Conservation (phyloP, 192 early-diverging fungal species). For the Coemansia sp. region DNA sequence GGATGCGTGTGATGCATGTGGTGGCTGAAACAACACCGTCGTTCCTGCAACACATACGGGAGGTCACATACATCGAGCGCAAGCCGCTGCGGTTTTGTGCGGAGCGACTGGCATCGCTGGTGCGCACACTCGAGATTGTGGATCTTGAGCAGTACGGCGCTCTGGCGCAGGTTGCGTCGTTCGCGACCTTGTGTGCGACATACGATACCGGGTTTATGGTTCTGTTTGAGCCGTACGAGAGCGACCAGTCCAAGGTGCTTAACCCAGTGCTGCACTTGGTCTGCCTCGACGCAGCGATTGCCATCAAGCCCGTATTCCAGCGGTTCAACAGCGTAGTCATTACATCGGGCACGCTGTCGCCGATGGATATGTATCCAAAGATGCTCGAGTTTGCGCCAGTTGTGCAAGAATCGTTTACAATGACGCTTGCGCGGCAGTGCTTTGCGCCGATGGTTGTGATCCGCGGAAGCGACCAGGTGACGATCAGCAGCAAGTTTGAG, state of each 20-base stretch:
- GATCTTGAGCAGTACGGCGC: slow-evolving; percentile 86
- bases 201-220: slow-evolving; percentile 96
- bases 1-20: slow-evolving; percentile 95
- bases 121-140: slow-evolving; percentile 89
- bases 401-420: slow-evolving; percentile 91
- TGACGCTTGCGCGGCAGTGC: slow-evolving; percentile 92
- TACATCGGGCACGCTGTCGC: slow-evolving; percentile 99
- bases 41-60: slow-evolving; percentile 89
- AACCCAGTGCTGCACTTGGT: slow-evolving; percentile 93
- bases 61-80: slow-evolving; percentile 92
- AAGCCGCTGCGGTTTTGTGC: slow-evolving; percentile 96
- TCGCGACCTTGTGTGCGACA: slow-evolving; percentile 94
- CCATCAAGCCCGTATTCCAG: slow-evolving; percentile 95
- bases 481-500: slow-evolving; percentile 96
- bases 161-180: slow-evolving; percentile 80
- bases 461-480: slow-evolving; percentile 97
- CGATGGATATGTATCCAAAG: slow-evolving; percentile 96
- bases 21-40: slow-evolving; percentile 94
- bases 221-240: slow-evolving; percentile 97
- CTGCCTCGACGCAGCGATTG: slow-evolving; percentile 95
- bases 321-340: slow-evolving; percentile 95
- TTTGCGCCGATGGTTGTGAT: slow-evolving; percentile 98
- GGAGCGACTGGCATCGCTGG: slow-evolving; percentile 84
- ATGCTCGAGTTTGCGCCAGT: slow-evolving; percentile 86
- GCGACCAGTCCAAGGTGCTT: slow-evolving; percentile 84